Percentiles rank a stretch among this genome's conserved stretches.
These are phyloP conservation scores for Sherardia arvensis DNA, from an alignment of 257 asterid species.

Conservation along the genomic window DNA sequence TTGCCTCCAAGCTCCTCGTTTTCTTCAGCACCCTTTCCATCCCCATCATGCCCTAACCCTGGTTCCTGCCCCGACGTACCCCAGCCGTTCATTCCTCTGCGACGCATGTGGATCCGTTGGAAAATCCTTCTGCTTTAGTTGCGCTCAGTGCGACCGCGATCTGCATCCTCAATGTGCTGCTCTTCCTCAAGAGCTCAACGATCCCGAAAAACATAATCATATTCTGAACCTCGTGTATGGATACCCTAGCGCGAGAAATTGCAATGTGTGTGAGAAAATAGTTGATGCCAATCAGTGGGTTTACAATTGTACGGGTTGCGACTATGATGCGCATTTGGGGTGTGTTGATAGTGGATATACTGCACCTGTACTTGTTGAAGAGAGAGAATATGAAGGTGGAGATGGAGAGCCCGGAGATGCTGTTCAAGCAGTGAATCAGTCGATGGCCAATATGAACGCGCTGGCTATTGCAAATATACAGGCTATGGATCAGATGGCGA, in stretches of 20 bases:
- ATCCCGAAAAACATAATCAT: constrained; percentile 12
- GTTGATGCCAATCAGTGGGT: constrained; percentile 13
- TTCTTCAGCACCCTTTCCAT: constrained; percentile 26
- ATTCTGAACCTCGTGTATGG: constrained; percentile 13
- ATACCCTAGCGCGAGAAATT: constrained; percentile 3
- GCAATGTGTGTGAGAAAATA: constrained; percentile 14
- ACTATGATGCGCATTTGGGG: constrained; percentile 19
- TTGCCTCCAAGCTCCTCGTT: constrained; percentile 29
- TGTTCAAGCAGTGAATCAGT: neutral
- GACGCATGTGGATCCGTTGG: constrained; percentile 23
- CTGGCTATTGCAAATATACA: no score
- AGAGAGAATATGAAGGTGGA: neutral
- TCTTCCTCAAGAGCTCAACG: neutral
- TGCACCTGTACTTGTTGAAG: neutral
- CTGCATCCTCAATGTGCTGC: constrained; percentile 23
- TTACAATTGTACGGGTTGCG: constrained; percentile 24
- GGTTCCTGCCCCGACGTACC: constrained; percentile 23
- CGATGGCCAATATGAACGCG: no score
- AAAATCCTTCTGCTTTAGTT: constrained; percentile 14
- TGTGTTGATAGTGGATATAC: neutral
- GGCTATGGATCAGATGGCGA: no score
- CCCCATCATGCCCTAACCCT: constrained; percentile 27
- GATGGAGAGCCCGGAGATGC: neutral
- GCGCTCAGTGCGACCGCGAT: constrained; percentile 29
- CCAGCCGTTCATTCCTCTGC: constrained; percentile 15